Evolutionary conservation across 768 basidiomycete species (phyloP), one percentile per base, ranked within the genome.

Genomic region (Lyophyllum semitale): DNA sequence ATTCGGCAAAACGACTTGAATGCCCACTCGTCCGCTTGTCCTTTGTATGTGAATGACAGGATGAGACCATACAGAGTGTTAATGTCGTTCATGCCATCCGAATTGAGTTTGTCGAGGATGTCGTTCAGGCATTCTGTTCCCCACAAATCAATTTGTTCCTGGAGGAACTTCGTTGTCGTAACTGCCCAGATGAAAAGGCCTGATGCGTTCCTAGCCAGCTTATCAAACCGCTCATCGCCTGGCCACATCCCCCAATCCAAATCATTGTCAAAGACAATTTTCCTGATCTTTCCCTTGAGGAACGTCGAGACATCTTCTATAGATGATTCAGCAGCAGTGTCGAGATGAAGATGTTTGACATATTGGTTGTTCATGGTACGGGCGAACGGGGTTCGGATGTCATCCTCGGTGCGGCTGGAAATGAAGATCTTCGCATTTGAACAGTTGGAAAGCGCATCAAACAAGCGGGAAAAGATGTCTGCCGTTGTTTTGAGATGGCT

Each of bases 101-200:
- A 26, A 11, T 13, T 57, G 20, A 62, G 50, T n/a, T n/a, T 22
- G 25, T 59, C 42, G 12, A 59, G 48, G 22, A 62, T 29, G 8
- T 51, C 49, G n/a, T 49, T 33, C 20, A 59, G 54, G 29, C 45
- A 58, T 48, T 58, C 56, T n/a, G n/a, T 45, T 3, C 60, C 60
- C n/a, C 13, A 8, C 0, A 32, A 13, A 1, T 48, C 17, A 12
- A 61, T 33, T 18, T 57, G 51, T 2, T 44, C 47, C 30, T 48
- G 48, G 15, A 59, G 17, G 20, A 57, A 57, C 22, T 54, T 42
- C 2, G 45, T 17, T 1, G 48, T 55, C 15, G 59, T 63, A 5
- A 56, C 54, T 11, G 60, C 63, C 63, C 63, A 64, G 7, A 64
- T 64, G 51, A 64, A 64, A 11, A 62, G 51, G 3, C 63, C 63